Evolutionary conservation across 2,329 filamentous ascomycete genomes (phyloP), one percentile per base, ranked within the genome.

Genomic region (Parasarocladium wereldwijsianum): DNA sequence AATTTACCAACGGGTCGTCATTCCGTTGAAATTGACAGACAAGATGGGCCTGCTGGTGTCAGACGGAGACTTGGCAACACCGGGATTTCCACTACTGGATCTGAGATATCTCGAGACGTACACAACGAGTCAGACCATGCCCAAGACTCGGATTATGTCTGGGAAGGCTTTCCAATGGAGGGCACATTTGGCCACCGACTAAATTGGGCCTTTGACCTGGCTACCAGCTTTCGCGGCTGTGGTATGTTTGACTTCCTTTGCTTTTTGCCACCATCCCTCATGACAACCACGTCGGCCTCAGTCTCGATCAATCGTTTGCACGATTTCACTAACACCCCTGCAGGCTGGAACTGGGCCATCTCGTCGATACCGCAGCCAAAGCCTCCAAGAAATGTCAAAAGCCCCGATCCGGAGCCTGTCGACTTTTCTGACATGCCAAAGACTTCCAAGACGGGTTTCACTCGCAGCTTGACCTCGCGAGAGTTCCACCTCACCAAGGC

Each of bases 271-370:
- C 17, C 24, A 15, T 12, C 5, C 4, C 13, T 4, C 28, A 24
- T 13, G 13, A n/a, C 14, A 24, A n/a, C 5, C 8, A 4, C 5
- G 16, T 28, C n/a, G 20, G 17, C 11, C 22, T 8, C 11, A 8
- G 4, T 4, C n/a, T 21, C 19, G 3, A 18, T 15, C 9, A 3
- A 7, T 5, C 8, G 12, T 10, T 14, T 11, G 18, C n/a, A 32
- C 38, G 15, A 40, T 26, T n/a, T n/a, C n/a, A n/a, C n/a, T n/a
- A n/a, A 21, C 8, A 21, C 19, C 8, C 8, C 8, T 24, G 4
- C 26, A 67, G 67, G 66, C 26, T 76, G 71, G 71, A 71, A 64
- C 37, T 67, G 58, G 54, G 58, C 60, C 17, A 62, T 70, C 24
- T 44, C 60, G 1, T 57, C 55, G 15, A 49, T 71, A 3, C 67